Evolutionary conservation across 176 grass and related monocot genomes (phyloP), one percentile per base, ranked within the genome.

Genomic region (Carex cristatella): DNA sequence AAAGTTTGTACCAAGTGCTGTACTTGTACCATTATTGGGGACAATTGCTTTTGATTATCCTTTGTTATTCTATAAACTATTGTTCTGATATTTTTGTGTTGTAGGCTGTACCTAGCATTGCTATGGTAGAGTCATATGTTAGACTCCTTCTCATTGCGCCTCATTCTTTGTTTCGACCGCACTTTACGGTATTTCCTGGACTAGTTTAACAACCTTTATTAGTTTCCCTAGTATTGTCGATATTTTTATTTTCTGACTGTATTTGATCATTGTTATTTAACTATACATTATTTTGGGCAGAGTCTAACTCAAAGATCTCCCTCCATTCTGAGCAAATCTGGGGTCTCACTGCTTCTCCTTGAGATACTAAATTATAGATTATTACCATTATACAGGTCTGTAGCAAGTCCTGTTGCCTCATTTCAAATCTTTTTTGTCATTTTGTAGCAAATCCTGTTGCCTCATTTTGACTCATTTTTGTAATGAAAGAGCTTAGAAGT

Each of bases 331-430:
- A 94, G 84, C 84, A 99, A 99, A 93, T 79, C 93, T 87, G 96
- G 96, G 37, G 88, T 99, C 18, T 99, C 93, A 73, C 83, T 99
- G 51, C 91, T 99, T 84, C 90, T 99, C 69, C 89, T 99, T 85
- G 96, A 99, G 85, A 99, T 99, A 89, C 80, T 95, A 77, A 99
- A 99, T 90, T 99, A 99, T 86, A 92, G 96, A 87, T 72, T 99
- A 88, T 93, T 95, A 81, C 96, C 96, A 85, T 55, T 99, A 28
- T 99, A 99, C 90, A 95, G 93, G 96, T 99, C 61, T 79, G 79
- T 87, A 16, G 56, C 61, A 35, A 84, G 7, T 70, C 14, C 8
- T 61, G 30, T 67, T 59, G 56, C 62, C 81, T 69, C 63, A 44
- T 71, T 58, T 88, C 31, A n/a, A 84, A 79, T 82, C 2, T 12